Conservation (phyloP, 2,329 filamentous ascomycete species). For the Aspergillus clavatus region DNA sequence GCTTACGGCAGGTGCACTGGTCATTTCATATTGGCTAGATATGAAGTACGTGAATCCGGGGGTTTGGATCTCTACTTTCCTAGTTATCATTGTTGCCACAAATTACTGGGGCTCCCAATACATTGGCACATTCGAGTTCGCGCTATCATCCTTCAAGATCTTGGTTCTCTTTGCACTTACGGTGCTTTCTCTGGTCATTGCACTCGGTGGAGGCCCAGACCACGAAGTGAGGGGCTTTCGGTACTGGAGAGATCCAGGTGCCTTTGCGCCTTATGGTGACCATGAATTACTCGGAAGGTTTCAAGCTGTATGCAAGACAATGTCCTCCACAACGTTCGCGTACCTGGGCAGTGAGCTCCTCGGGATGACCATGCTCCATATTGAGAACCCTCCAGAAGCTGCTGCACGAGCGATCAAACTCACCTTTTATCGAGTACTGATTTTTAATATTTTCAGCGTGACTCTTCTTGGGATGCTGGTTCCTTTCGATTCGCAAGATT, state of each 20-base stretch:
- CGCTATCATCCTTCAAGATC: slow-evolving; percentile 59
- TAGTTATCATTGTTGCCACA: slow-evolving; percentile 57
- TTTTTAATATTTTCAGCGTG: slow-evolving; percentile 72
- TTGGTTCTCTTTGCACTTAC: slow-evolving; percentile 61
- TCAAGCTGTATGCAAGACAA: slow-evolving; percentile 61
- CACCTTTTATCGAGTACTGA: slow-evolving; percentile 73
- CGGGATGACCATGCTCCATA: slow-evolving; percentile 69
- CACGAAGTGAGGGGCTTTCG: slow-evolving; percentile 57
- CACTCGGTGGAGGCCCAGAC: slow-evolving; percentile 60
- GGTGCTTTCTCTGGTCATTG: slow-evolving; percentile 58
- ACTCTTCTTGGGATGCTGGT: slow-evolving; percentile 72
- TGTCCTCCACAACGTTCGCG: slow-evolving; percentile 72
- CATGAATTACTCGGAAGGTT: slow-evolving; percentile 47
- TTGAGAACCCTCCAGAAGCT: slow-evolving; percentile 69
- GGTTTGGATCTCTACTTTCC: slow-evolving; percentile 69
- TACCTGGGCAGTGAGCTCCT: slow-evolving; percentile 73
- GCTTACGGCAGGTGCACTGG: slow-evolving; percentile 68
- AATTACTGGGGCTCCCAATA: slow-evolving; percentile 64
- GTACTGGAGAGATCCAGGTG: slow-evolving; percentile 60
- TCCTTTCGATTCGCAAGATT: slow-evolving; percentile 58
- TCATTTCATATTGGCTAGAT: slow-evolving; percentile 71
- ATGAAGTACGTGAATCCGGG: slow-evolving; percentile 64
- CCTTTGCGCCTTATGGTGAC: slow-evolving; percentile 43
- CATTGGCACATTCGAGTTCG: slow-evolving; percentile 61
- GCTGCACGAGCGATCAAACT: slow-evolving; percentile 72